Conservation (phyloP, 202 grass and related monocot genomes). For the Saccharum hybrid region DNA sequence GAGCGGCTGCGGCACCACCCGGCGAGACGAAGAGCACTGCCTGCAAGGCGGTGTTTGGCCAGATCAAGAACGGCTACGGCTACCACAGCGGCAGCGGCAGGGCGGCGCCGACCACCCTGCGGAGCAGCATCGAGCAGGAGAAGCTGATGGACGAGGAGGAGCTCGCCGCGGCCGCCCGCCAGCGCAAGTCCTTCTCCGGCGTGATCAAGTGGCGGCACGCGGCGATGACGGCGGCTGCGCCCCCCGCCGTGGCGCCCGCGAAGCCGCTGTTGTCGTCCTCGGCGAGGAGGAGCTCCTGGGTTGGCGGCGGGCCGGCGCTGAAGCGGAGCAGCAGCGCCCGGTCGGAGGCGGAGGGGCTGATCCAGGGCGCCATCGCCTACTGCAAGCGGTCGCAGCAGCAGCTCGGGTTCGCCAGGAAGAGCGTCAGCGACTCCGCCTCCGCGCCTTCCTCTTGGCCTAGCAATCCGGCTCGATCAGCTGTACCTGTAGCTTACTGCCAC, state of each 20-base stretch:
- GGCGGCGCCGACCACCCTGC: constrained; percentile 40
- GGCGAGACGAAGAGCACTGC: constrained; percentile 19
- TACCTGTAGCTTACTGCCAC: constrained; percentile 5
- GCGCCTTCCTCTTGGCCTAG: constrained; percentile 2
- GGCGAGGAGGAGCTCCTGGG: constrained; percentile 44
- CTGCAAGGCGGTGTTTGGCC: constrained; percentile 17
- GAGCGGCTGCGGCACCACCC: not conserved
- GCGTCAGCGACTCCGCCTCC: constrained; percentile 59
- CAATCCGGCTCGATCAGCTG: constrained; percentile 23
- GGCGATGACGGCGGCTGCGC: not conserved
- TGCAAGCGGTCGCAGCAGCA: constrained; percentile 89
- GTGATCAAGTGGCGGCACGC: constrained; percentile 55
- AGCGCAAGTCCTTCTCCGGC: constrained; percentile 84
- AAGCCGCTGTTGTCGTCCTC: constrained; percentile 39
- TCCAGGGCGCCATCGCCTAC: constrained; percentile 92
- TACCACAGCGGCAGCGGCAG: not conserved
- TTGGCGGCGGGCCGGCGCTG: constrained; percentile 40
- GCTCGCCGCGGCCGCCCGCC: constrained; percentile 42
- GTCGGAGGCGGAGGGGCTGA: constrained; percentile 83
- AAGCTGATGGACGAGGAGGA: constrained; percentile 66
- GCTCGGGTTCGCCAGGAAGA: constrained; percentile 68
- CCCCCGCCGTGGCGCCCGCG: not conserved
- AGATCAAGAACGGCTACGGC: constrained; percentile 36
- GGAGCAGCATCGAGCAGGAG: constrained; percentile 58
- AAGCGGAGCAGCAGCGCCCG: constrained; percentile 87